Evolutionary conservation across 352 stramenopile species (phyloP).

Genomic region (Pythium rhizo-oryzae): DNA sequence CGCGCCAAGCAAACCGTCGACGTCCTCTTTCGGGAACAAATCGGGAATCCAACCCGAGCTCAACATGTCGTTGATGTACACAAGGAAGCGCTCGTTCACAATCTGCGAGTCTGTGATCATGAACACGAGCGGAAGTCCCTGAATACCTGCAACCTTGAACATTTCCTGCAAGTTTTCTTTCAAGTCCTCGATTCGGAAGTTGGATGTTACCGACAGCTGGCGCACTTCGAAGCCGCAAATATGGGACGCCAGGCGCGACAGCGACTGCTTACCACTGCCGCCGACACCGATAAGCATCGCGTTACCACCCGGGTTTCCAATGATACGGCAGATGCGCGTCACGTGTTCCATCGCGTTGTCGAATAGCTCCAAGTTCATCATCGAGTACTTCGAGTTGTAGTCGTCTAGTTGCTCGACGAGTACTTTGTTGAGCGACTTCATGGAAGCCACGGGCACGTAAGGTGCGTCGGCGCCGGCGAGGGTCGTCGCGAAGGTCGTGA

Average conservation of each 20-base stretch:
- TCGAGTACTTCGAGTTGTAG: slow-evolving; percentile 97
- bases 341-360: slow-evolving; percentile 98
- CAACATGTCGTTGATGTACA: slow-evolving; percentile 98
- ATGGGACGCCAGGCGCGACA: slow-evolving; percentile 95
- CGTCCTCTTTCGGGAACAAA: slow-evolving; percentile 97
- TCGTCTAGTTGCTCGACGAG: slow-evolving; percentile 94
- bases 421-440: slow-evolving; percentile 89
- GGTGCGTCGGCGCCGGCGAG: slow-evolving; percentile 63
- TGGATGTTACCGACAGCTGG: slow-evolving; percentile 95
- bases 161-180: slow-evolving; percentile 97
- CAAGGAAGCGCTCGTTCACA: slow-evolving; percentile 97
- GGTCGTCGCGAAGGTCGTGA: slow-evolving; percentile 93
- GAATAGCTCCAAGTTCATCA: slow-evolving; percentile 99
- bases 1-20: slow-evolving; percentile 91
- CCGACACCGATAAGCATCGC: slow-evolving; percentile 98
- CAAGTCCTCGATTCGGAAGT: slow-evolving; percentile 96
- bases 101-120: slow-evolving; percentile 99
- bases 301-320: slow-evolving; percentile 96
- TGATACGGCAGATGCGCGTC: slow-evolving; percentile 96
- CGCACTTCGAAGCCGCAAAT: slow-evolving; percentile 97
- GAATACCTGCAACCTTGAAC: slow-evolving; percentile 95
- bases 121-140: slow-evolving; percentile 95
- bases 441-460: slow-evolving; percentile 76
- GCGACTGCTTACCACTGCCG: slow-evolving; percentile 96
- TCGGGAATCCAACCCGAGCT: slow-evolving; percentile 96